These are phyloP conservation scores for Aspergillaceae sp. DNA, from an alignment of 2,329 filamentous ascomycete genomes.

Conservation along the genomic window DNA sequence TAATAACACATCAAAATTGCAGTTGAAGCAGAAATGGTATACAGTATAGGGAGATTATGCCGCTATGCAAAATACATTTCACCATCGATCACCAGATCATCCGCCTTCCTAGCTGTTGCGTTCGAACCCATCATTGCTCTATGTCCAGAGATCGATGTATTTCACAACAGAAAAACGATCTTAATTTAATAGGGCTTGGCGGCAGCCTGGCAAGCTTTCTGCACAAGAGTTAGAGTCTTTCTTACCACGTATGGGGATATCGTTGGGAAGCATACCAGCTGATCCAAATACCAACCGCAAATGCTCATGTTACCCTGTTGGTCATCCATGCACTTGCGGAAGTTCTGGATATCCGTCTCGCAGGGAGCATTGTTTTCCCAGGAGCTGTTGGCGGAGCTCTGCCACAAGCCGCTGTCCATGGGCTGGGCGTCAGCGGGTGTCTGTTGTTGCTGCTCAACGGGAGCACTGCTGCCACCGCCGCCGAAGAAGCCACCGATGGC, in stretches of 20 bases:
- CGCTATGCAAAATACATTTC: conserved; percentile 15
- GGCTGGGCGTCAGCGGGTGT: conserved; percentile 48
- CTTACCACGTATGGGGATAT: not conserved
- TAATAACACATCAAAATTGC: not conserved
- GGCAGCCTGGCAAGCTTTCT: conserved; percentile 76
- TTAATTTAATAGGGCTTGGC: conserved; percentile 57
- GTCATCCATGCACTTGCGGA: conserved; percentile 95
- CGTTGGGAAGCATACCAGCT: conserved; percentile 50
- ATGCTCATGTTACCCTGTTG: conserved; percentile 89
- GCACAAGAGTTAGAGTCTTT: conserved; percentile 18
- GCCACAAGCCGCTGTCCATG: conserved; percentile 40
- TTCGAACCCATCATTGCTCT: not conserved
- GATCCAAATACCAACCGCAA: conserved; percentile 96
- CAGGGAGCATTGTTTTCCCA: conserved; percentile 54
- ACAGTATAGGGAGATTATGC: conserved; percentile 10
- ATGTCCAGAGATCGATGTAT: not conserved
- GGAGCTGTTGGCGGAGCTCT: conserved; percentile 42
- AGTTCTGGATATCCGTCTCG: conserved; percentile 68
- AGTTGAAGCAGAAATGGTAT: conserved; percentile 6
- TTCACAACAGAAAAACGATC: not conserved
- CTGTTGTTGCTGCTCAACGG: conserved; percentile 44
- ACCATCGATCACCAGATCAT: not conserved
- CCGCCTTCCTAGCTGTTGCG: not conserved
- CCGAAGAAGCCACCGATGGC: conserved; percentile 83
- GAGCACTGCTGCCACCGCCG: conserved; percentile 62